Evolutionary conservation across 306 rosid genomes (phyloP), one percentile per base, ranked within the genome.

Genomic region (Aeschynomene evenia): DNA sequence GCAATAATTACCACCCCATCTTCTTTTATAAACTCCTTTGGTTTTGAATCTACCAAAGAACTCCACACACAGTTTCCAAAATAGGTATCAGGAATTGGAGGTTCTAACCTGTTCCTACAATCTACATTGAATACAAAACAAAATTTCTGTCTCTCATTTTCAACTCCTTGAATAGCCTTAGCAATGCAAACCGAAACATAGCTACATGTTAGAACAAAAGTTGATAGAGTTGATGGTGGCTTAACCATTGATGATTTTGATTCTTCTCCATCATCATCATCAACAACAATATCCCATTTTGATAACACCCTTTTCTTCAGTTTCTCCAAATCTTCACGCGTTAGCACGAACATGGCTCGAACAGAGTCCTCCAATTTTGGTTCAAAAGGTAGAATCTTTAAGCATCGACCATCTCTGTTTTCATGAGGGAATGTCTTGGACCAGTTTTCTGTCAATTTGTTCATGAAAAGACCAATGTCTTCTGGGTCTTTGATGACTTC

Each of bases 281-380:
- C 6, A 22, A 42, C 36, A 1, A 31, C 22, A 0, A 5, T 1
- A 1, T 80, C 34, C 79, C 85, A 81, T 5, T 13, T 61, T 2
- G 76, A 40, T 9, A 79, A 15, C 0, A 78, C 72, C 36, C 4
- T 51, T 62, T 55, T 46, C 34, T 36, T 79, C 4, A 83, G 11
- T 57, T 68, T 79, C 2, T 75, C 74, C 24, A 83, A 21, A 66
- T 81, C 82, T 4, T 20, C 28, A 1, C 54, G 68, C 0, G 43
- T 70, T 26, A 89, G 75, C 53, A 36, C 4, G 48, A 88, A 86
- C 1, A 75, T 80, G 0, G 83, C 85, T 22, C 89, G 82, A 5
- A 61, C 75, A 0, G 36, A 9, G 31, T 62, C 62, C 0, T 76
- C 51, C 0, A 75, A 37, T 14, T 5, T 71, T 0, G 73, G 78